Evolutionary conservation across 306 rosid species (phyloP).

Genomic region (Quercus dentata): DNA sequence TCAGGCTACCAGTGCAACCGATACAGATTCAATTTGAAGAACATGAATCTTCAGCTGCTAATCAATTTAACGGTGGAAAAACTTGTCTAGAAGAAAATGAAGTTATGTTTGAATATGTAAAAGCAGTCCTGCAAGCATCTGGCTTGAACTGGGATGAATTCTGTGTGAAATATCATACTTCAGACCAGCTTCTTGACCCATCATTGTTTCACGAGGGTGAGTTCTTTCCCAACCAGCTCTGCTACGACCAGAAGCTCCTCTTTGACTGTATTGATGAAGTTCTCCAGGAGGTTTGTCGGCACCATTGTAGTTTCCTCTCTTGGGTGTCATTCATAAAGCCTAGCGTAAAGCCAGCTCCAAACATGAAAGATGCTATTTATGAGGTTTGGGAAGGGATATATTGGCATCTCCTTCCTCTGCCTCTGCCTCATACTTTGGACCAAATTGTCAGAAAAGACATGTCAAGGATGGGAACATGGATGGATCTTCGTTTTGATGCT

Average conservation of each 20-base stretch:
- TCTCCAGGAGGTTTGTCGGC: constrained; percentile 57
- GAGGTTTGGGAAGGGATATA: constrained; percentile 67
- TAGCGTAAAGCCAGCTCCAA: constrained; percentile 41
- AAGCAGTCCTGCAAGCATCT: constrained; percentile 61
- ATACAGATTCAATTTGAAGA: constrained; percentile 71
- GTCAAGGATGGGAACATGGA: constrained; percentile 64
- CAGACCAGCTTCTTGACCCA: constrained; percentile 71
- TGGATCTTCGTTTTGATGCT: constrained; percentile 64
- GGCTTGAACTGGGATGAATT: constrained; percentile 59
- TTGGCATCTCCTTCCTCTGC: constrained; percentile 71
- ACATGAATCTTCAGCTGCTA: constrained; percentile 33
- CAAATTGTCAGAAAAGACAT: constrained; percentile 81
- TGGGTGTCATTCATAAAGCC: constrained; percentile 50
- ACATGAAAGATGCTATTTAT: constrained; percentile 34
- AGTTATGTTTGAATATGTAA: constrained; percentile 51
- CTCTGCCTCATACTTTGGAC: constrained; percentile 70
- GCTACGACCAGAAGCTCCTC: constrained; percentile 62
- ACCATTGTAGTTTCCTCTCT: constrained; percentile 52
- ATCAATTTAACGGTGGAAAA: constrained; percentile 38
- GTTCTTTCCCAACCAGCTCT: constrained; percentile 49
- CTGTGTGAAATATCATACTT: constrained; percentile 55
- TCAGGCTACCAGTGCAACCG: constrained; percentile 42
- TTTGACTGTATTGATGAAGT: constrained; percentile 67
- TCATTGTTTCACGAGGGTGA: constrained; percentile 53
- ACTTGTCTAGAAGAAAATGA: constrained; percentile 48